Evolutionary conservation across 2,329 filamentous ascomycete species (phyloP).

Genomic region (Diaporthe aspalathi): DNA sequence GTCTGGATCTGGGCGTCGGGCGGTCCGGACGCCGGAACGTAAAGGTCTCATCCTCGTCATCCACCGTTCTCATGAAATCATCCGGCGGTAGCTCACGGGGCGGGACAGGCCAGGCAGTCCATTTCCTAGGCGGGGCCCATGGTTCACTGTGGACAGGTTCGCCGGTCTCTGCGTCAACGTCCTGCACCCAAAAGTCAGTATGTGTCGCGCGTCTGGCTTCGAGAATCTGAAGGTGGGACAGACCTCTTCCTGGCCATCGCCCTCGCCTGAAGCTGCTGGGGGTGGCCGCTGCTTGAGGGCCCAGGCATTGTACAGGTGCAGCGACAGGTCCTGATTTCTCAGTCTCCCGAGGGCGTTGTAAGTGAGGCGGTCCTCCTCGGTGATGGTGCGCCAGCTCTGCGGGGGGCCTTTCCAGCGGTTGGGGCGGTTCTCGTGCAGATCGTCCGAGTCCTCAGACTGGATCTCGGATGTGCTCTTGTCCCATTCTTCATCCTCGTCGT

Average conservation of each 20-base stretch:
- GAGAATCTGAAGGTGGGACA: background rate
- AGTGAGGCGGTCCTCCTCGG: slow-evolving; percentile 71
- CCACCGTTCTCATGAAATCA: slow-evolving; percentile 59
- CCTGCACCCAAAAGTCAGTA: slow-evolving; percentile 39
- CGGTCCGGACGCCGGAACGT: slow-evolving; percentile 59
- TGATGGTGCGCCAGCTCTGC: slow-evolving; percentile 74
- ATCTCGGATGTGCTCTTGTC: slow-evolving; percentile 60
- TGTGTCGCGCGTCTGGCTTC: background rate
- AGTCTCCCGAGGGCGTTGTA: slow-evolving; percentile 72
- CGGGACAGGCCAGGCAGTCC: slow-evolving; percentile 89
- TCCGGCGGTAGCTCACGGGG: slow-evolving; percentile 69
- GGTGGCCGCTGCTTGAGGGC: slow-evolving; percentile 66
- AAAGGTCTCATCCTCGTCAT: slow-evolving; percentile 62
- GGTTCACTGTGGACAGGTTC: slow-evolving; percentile 44
- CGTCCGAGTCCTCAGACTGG: slow-evolving; percentile 59
- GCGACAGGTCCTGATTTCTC: slow-evolving; percentile 73
- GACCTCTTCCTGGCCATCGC: slow-evolving; percentile 35
- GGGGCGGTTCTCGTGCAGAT: slow-evolving; percentile 64
- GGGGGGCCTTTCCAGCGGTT: slow-evolving; percentile 79
- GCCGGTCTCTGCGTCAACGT: slow-evolving; percentile 46
- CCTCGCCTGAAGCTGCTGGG: slow-evolving; percentile 23
- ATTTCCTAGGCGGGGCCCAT: slow-evolving; percentile 68
- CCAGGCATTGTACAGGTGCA: slow-evolving; percentile 85
- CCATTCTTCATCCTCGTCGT: slow-evolving; percentile 48
- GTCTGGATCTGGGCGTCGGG: slow-evolving; percentile 64